Evolutionary conservation across 371 early-diverging fungal genomes (phyloP).

Genomic region (Syncephalastrum contaminatum): DNA sequence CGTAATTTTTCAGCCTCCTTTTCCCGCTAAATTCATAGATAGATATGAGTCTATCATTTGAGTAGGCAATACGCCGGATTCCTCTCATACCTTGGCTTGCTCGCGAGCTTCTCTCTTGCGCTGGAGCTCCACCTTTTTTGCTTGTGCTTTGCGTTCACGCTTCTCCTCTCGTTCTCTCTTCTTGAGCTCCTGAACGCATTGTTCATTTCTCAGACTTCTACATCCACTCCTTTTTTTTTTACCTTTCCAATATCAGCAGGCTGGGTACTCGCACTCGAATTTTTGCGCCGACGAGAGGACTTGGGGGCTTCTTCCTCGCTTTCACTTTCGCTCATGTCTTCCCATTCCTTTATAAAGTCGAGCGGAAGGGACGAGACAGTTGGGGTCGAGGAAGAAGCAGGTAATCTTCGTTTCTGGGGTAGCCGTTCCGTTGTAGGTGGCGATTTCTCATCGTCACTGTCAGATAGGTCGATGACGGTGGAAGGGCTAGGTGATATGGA

Average conservation of each 20-base stretch:
- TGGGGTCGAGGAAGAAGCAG: neutral
- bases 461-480: neutral
- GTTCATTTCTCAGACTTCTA: neutral
- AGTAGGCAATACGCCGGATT: neutral
- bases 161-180: neutral
- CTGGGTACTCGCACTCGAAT: no score
- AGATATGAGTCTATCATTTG: neutral
- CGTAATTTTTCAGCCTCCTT: slow-evolving; percentile 49
- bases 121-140: slow-evolving; percentile 17
- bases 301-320: slow-evolving; percentile 1
- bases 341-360: slow-evolving; percentile 17
- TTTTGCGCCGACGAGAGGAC: neutral
- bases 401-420: neutral
- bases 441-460: neutral
- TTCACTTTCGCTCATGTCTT: slow-evolving; percentile 4
- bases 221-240: neutral
- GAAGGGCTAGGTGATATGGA: neutral
- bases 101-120: slow-evolving; percentile 12
- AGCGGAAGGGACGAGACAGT: neutral
- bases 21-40: slow-evolving; percentile 16
- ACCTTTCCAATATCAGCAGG: no score
- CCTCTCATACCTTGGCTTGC: neutral
- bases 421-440: neutral
- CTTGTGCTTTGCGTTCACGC: neutral
- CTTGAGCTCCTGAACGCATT: neutral